Evolutionary conservation across 169 alveolate genomes (phyloP).

Genomic region (Eimeria zaria): DNA sequence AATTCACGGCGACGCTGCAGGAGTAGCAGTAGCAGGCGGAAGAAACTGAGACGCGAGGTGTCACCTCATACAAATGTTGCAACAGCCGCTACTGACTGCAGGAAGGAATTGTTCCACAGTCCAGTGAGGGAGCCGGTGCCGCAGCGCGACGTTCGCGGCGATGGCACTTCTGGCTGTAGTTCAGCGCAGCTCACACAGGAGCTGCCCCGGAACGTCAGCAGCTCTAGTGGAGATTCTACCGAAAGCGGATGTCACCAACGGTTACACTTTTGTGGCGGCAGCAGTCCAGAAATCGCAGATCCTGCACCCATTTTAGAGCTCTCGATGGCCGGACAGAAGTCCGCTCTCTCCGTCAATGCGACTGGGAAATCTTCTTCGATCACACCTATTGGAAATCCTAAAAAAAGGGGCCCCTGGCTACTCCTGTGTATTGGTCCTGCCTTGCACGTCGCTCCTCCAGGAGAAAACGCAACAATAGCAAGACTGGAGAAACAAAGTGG

Average conservation of each 20-base stretch:
- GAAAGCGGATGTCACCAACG: not conserved
- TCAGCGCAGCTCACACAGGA: not conserved
- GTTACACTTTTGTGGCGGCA: not conserved
- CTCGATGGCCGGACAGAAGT: not conserved
- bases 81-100: not conserved
- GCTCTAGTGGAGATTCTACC: not conserved
- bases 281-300: not conserved
- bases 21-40: constrained; percentile 46
- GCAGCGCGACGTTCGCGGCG: constrained; percentile 25
- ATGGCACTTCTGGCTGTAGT: not conserved
- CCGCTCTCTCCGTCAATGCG: not conserved
- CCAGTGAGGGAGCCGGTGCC: not conserved
- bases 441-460: constrained; percentile 28
- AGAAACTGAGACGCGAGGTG: constrained; percentile 24
- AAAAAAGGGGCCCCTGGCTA: constrained; percentile 41
- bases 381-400: not conserved
- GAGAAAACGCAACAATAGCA: not conserved
- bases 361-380: not conserved
- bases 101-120: not conserved
- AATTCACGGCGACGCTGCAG: constrained; percentile 20
- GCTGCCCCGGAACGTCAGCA: not conserved
- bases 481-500: not conserved
- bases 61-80: not conserved
- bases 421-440: constrained; percentile 52
- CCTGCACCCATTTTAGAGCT: not conserved